Percentiles rank a stretch among this genome's conserved stretches.
phyloP scores from a whole-genome alignment of 805 yeast species.

The Vanderwaltozyma polyspora region DNA sequence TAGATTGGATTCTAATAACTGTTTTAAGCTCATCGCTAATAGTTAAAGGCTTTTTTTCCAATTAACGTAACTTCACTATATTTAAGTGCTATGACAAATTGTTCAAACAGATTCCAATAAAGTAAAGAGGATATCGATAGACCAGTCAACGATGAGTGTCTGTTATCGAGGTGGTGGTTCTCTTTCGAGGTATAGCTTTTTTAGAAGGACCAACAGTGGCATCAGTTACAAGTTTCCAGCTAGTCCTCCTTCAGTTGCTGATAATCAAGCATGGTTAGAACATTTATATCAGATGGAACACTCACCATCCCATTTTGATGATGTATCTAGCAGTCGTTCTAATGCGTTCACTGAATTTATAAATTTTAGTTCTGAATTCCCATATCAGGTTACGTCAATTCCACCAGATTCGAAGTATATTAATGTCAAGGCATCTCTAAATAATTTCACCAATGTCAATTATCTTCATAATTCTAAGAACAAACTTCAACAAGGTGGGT shows the following conservation, averaged over 20 bases:
- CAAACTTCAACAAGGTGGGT: slow-evolving; percentile 33
- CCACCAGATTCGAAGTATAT: slow-evolving; percentile 18
- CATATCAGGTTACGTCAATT: slow-evolving; percentile 8
- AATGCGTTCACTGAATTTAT: too few species aligned
- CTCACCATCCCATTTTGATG: too few species aligned
- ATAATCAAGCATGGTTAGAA: slow-evolving; percentile 34
- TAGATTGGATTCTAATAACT: too few species aligned
- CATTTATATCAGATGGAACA: slow-evolving; percentile 6
- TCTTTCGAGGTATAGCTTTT: neutral
- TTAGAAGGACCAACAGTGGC: slow-evolving; percentile 2
- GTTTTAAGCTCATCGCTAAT: too few species aligned
- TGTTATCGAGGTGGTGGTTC: too few species aligned
- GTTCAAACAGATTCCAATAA: too few species aligned
- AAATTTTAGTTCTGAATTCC: too few species aligned
- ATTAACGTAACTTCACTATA: too few species aligned
- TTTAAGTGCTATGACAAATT: too few species aligned
- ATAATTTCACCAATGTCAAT: slow-evolving; percentile 19
- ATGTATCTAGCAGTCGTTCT: too few species aligned
- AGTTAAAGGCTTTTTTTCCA: too few species aligned
- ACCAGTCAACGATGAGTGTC: too few species aligned
- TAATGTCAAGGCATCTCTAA: slow-evolving; percentile 14
- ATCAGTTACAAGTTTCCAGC: slow-evolving; percentile 22
- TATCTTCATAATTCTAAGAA: slow-evolving; percentile 18
- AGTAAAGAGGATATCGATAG: neutral
- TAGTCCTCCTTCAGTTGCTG: slow-evolving; percentile 33